A percentile compares a stretch with the other conserved stretches of the same genome.
Conservation (phyloP, 192 early-diverging fungal genomes). For the Coemansia sp. region DNA sequence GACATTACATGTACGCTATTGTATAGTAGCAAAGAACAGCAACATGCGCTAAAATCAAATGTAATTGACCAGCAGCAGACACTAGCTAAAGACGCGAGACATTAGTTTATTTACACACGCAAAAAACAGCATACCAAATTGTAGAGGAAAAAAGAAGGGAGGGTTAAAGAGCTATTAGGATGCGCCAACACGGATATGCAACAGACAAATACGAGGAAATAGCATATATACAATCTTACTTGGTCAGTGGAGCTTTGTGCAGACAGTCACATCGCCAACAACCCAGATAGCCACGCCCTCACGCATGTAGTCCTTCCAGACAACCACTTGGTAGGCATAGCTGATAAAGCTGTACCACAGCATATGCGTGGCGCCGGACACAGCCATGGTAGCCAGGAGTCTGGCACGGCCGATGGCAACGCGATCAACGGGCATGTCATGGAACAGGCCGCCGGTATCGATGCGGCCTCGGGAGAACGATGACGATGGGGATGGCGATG, state of each 20-base stretch:
- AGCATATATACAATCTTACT: no score
- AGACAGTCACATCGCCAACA: conserved; percentile 36
- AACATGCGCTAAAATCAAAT: no score
- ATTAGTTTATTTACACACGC: no score
- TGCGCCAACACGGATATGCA: no score
- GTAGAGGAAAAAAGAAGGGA: no score
- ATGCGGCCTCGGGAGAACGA: not conserved
- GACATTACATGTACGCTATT: no score
- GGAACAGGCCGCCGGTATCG: conserved; percentile 7
- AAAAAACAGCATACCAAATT: no score
- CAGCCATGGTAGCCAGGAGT: conserved; percentile 28
- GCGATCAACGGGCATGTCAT: conserved; percentile 29
- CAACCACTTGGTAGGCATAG: conserved; percentile 53
- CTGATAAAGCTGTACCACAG: conserved; percentile 59
- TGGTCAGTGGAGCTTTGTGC: conserved; percentile 38
- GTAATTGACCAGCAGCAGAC: no score
- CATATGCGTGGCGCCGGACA: conserved; percentile 44
- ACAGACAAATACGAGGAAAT: no score
- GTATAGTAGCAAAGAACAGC: no score
- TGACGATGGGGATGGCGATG: not conserved
- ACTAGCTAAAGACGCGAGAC: no score
- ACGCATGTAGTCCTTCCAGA: conserved; percentile 51
- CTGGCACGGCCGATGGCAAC: conserved; percentile 14
- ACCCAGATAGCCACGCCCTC: conserved; percentile 55
- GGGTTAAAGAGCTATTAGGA: no score